phyloP scores from a whole-genome alignment of 371 early-diverging fungal genomes.

The Mortierella sp. region DNA sequence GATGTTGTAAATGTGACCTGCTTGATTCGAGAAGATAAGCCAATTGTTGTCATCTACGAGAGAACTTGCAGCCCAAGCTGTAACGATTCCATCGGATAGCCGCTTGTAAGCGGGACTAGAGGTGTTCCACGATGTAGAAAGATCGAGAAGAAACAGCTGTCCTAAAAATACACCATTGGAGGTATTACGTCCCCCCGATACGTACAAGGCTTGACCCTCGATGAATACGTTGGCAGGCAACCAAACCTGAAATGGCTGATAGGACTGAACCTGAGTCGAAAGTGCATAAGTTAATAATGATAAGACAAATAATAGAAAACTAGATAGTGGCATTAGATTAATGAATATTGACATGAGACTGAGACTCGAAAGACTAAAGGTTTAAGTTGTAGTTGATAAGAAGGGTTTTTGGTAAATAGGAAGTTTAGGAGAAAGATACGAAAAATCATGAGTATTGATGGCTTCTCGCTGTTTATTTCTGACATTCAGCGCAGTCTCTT shows the following conservation, averaged over 20 bases:
- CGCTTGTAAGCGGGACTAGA: not conserved
- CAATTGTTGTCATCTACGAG: not conserved
- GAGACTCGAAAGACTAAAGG: too few species aligned
- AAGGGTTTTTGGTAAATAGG: too few species aligned
- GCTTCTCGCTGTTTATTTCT: too few species aligned
- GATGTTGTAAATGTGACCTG: not conserved
- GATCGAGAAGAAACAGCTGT: not conserved
- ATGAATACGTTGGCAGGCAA: not conserved
- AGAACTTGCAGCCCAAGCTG: not conserved
- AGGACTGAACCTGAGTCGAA: not conserved
- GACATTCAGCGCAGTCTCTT: too few species aligned
- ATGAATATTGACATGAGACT: too few species aligned
- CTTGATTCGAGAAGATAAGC: not conserved
- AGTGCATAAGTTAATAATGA: not conserved
- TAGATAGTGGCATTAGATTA: too few species aligned
- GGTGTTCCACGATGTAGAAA: not conserved
- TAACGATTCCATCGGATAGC: not conserved
- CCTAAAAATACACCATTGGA: not conserved
- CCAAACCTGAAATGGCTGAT: not conserved
- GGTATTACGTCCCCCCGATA: conserved; percentile 19
- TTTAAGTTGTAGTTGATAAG: too few species aligned
- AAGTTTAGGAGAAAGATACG: too few species aligned
- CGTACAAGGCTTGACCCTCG: conserved; percentile 9
- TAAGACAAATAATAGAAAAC: too few species aligned
- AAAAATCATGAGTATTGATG: too few species aligned